Conservation (phyloP, 2,329 filamentous ascomycete genomes). For the Calcarisporium arbuscula region DNA sequence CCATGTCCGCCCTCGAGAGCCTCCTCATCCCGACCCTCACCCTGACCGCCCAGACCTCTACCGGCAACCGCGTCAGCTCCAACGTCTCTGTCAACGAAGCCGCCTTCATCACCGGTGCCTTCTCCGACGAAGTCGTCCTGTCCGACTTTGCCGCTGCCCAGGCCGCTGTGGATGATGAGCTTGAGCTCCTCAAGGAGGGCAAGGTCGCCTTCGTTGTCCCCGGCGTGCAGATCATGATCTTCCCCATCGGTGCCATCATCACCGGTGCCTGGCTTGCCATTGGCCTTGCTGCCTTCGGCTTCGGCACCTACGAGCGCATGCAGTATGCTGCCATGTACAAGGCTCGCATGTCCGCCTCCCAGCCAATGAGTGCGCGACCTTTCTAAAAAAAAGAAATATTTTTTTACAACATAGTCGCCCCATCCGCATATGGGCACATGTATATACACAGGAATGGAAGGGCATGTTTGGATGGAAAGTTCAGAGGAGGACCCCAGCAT, state of each 20-base stretch:
- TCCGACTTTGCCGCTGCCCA: conserved; percentile 44
- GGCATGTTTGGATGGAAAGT: no score
- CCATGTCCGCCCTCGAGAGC: conserved; percentile 56
- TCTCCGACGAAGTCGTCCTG: conserved; percentile 50
- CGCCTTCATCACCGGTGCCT: conserved; percentile 64
- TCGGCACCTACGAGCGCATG: conserved; percentile 61
- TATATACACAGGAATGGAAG: not conserved
- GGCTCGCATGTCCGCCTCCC: conserved; percentile 14
- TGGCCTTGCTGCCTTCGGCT: conserved; percentile 50
- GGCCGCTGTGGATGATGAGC: conserved; percentile 41
- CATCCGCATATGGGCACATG: not conserved
- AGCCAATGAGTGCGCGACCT: not conserved
- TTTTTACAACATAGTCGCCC: no score
- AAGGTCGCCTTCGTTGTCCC: conserved; percentile 62
- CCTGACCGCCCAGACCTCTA: conserved; percentile 50
- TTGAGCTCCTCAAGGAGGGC: conserved; percentile 39
- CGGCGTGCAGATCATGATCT: conserved; percentile 60
- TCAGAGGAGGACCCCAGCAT: no score
- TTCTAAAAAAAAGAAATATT: not conserved
- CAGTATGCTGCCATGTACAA: conserved; percentile 58
- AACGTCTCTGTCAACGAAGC: conserved; percentile 65
- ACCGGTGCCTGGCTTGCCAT: conserved; percentile 55
- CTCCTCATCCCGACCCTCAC: conserved; percentile 64
- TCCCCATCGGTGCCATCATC: conserved; percentile 64
- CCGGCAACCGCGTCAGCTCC: conserved; percentile 49